Evolutionary conservation across 441 rosid genomes (phyloP), one percentile per base, ranked within the genome.

Genomic region (Hura crepitans): DNA sequence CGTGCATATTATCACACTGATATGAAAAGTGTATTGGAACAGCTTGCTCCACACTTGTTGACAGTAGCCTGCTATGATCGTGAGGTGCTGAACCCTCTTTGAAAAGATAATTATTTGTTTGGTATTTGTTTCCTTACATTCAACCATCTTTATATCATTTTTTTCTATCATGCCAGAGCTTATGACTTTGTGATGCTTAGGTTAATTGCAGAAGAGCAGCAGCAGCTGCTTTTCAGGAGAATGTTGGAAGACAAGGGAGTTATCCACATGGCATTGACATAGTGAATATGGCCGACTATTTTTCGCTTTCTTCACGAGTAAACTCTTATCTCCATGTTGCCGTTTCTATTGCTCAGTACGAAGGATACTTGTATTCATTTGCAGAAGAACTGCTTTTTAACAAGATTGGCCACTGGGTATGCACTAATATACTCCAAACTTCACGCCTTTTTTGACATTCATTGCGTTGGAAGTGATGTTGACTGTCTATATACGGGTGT

Each of bases 151-250:
- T 70, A 64, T 69, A 14, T 71, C 27, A 37, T 39, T 56, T 70
- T 65, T n/a, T 68, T 64, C 50, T 54, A 18, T 54, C 31, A 17
- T 62, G 39, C 68, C 72, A 63, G 79, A 77, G 42, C 42, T 64
- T 65, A 70, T 71, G 56, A n/a, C 30, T 61, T 35, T 77, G 27
- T 62, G 46, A 63, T 77, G 55, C 64, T 75, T 77, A 95, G 99
- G 99, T 95, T 65, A 95, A 95, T 81, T 92, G 99, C 86, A 86
- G 99, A 84, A 89, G 99, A 80, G 97, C 97, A 67, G 97, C 97
- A 33, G 96, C 99, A 6, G 96, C 99, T 63, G 97, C 99, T 74
- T 94, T 94, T 84, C 97, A 94, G 83, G 99, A 94, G 84, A 94
- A 94, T 77, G 92, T 89, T 73, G 99, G 99, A 81, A 87, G 99